Conservation (phyloP, 192 early-diverging fungal genomes). For the Cladochytrium replicatum region DNA sequence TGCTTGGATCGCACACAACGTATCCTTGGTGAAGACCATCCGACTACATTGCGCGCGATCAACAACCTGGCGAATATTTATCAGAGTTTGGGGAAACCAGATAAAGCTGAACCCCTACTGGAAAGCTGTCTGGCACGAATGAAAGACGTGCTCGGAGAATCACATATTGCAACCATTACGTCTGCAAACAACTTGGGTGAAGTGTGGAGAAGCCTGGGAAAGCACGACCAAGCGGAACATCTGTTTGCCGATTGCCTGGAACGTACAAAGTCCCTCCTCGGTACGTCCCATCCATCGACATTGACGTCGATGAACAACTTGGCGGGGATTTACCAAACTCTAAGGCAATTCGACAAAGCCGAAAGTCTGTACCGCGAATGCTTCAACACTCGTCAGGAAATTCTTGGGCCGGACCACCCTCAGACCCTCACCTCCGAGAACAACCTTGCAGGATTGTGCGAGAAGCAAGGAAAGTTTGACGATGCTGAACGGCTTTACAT, state of each 20-base stretch:
- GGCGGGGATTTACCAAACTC: neutral
- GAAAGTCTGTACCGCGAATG: neutral
- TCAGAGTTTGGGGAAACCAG: slow-evolving; percentile 1
- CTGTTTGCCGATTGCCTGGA: slow-evolving; percentile 7
- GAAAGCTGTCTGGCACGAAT: no score
- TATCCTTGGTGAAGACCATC: slow-evolving; percentile 12
- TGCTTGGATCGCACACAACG: slow-evolving; percentile 1
- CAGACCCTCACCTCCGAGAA: neutral
- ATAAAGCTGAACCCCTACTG: neutral
- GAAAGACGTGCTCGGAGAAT: no score
- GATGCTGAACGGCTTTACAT: slow-evolving; percentile 2
- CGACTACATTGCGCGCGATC: slow-evolving; percentile 5
- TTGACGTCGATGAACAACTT: slow-evolving; percentile 1
- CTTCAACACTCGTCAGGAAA: neutral
- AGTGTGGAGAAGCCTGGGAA: no score
- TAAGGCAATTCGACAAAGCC: neutral
- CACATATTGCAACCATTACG: no score
- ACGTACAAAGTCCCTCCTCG: neutral
- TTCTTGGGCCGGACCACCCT: slow-evolving; percentile 1
- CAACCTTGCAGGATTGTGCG: slow-evolving; percentile 1
- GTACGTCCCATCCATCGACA: neutral
- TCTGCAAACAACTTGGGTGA: no score
- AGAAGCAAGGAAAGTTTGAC: slow-evolving; percentile 9
- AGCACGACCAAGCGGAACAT: slow-evolving; percentile 8
- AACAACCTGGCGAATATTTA: slow-evolving; percentile 12